Conservation (phyloP, 176 grass and related monocot genomes). For the Oryza australiensis region DNA sequence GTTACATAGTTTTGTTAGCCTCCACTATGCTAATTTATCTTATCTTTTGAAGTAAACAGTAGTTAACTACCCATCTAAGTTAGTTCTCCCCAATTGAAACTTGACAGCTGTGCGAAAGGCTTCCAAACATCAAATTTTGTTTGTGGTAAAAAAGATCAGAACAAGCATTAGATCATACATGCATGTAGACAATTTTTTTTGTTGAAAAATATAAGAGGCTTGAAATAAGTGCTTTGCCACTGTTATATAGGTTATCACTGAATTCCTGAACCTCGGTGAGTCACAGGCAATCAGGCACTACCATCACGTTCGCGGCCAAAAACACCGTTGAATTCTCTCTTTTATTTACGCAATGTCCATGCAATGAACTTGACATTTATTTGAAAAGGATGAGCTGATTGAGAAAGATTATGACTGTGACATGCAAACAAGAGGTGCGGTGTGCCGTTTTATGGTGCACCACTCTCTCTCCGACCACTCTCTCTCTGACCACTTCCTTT, state of each 20-base stretch:
- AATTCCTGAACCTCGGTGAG: constrained; percentile 30
- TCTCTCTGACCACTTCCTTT: too few relatives aligned
- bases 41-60: constrained; percentile 25
- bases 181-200: neutral
- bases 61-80: neutral
- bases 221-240: neutral
- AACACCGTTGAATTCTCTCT: neutral
- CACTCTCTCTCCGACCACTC: too few relatives aligned
- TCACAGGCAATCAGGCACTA: neutral
- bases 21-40: constrained; percentile 39
- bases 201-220: neutral
- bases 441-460: too few relatives aligned
- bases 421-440: neutral
- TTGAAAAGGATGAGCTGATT: neutral
- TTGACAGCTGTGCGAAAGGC: neutral
- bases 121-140: neutral
- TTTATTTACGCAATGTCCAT: neutral
- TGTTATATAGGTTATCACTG: constrained; percentile 21
- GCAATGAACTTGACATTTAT: constrained; percentile 26
- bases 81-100: constrained; percentile 6
- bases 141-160: neutral
- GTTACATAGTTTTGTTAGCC: constrained; percentile 25
- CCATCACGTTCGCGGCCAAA: neutral
- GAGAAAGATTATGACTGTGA: neutral
- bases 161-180: neutral